Conservation (phyloP, 140 eudicot species). For the Flaveria floridana region DNA sequence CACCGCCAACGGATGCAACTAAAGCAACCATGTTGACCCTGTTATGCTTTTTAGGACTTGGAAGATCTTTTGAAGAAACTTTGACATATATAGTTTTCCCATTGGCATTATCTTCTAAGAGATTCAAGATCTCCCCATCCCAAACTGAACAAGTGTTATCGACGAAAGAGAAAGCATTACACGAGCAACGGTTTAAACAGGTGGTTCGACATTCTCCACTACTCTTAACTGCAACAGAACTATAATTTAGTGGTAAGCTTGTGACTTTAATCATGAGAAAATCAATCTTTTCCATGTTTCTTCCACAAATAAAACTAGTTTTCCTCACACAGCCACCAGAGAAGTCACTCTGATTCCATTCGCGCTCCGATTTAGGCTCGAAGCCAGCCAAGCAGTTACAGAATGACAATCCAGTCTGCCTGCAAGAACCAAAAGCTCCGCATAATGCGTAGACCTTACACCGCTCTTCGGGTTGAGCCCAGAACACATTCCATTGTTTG, state of each 20-base stretch:
- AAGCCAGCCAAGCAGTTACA: conserved; percentile 65
- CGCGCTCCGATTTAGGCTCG: conserved; percentile 31
- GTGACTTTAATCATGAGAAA: conserved; percentile 31
- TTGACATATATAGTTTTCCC: conserved; percentile 45
- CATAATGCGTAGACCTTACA: conserved; percentile 60
- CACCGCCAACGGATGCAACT: conserved; percentile 42
- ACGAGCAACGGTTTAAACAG: conserved; percentile 38
- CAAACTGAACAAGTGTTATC: conserved; percentile 37
- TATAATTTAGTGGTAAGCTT: conserved; percentile 32
- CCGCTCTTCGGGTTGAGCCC: conserved; percentile 58
- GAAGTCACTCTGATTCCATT: conserved; percentile 45
- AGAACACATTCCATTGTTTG: conserved; percentile 46
- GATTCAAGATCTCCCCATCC: conserved; percentile 45
- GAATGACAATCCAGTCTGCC: conserved; percentile 27
- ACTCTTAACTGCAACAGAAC: conserved; percentile 23
- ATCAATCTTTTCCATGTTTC: conserved; percentile 17
- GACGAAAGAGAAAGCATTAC: conserved; percentile 46
- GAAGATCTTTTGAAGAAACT: conserved; percentile 48
- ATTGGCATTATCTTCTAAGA: conserved; percentile 24
- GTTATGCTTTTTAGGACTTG: conserved; percentile 29
- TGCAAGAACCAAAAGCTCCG: conserved; percentile 61
- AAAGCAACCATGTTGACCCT: conserved; percentile 29
- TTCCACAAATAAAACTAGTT: conserved; percentile 36
- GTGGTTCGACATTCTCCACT: conserved; percentile 32
- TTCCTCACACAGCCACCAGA: conserved; percentile 63